Percentiles rank a stretch among this genome's conserved stretches.
These are phyloP conservation scores for Abrus pulchellus DNA, from an alignment of 306 rosid genomes.

Conservation along the genomic window DNA sequence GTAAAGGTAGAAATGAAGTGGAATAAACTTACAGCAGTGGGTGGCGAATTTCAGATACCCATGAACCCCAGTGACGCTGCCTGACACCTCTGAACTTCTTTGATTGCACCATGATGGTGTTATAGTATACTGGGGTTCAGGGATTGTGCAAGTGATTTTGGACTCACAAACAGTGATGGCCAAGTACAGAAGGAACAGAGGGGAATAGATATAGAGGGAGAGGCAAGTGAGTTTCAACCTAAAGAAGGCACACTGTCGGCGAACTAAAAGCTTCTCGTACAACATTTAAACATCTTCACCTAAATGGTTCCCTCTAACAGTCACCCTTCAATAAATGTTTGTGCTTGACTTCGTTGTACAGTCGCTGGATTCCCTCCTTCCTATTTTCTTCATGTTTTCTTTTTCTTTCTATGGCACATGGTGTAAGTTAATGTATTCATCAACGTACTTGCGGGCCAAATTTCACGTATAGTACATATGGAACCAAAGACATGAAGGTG, in stretches of 20 bases:
- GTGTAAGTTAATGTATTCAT: neutral
- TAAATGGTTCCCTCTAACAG: constrained; percentile 36
- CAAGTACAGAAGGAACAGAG: constrained; percentile 51
- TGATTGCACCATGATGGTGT: constrained; percentile 79
- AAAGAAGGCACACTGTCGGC: constrained; percentile 54
- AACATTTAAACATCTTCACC: constrained; percentile 51
- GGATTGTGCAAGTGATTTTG: neutral
- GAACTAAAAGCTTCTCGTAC: constrained; percentile 15
- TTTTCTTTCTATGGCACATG: neutral
- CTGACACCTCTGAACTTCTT: constrained; percentile 99
- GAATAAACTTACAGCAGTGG: constrained; percentile 74
- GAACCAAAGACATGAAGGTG: constrained; percentile 8
- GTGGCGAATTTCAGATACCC: constrained; percentile 99
- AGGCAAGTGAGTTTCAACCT: neutral
- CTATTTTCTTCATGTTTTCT: neutral
- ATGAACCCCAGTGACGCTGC: constrained; percentile 99
- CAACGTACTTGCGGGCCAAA: neutral
- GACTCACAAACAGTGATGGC: constrained; percentile 17
- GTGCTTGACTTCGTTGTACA: constrained; percentile 44
- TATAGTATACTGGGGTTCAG: neutral
- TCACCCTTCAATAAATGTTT: constrained; percentile 35
- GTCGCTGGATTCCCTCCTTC: constrained; percentile 1
- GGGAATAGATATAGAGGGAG: constrained; percentile 27
- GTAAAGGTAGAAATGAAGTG: neutral
- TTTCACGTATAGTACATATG: neutral